Evolutionary conservation across 768 basidiomycete species (phyloP).

Genomic region (Suillus decipiens): DNA sequence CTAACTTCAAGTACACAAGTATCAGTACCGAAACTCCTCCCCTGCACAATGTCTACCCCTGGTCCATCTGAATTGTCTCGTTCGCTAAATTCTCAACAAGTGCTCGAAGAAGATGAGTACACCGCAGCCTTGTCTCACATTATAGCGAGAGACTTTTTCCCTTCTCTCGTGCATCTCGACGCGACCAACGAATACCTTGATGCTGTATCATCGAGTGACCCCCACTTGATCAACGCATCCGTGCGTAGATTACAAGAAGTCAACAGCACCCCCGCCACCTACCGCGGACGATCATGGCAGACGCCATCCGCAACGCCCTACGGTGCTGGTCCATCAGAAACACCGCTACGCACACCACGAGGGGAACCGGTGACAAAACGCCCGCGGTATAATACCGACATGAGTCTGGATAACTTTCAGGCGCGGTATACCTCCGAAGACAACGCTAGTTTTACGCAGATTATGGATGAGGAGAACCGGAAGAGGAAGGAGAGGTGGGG

Average conservation of each 20-base stretch:
- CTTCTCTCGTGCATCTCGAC: conserved; percentile 86
- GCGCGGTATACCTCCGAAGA: conserved; percentile 94
- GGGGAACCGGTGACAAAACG: conserved; percentile 56
- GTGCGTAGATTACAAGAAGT: conserved; percentile 73
- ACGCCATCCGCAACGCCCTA: conserved; percentile 71
- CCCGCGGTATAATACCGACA: conserved; percentile 54
- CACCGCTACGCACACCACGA: conserved; percentile 54
- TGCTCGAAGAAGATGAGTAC: conserved; percentile 94
- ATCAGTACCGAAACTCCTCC: background rate
- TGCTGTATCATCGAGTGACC: conserved; percentile 75
- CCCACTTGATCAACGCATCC: conserved; percentile 71
- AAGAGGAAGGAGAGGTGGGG: conserved; percentile 76
- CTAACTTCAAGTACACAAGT: background rate
- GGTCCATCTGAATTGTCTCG: conserved; percentile 37
- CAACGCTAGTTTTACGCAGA: conserved; percentile 94
- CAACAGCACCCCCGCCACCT: conserved; percentile 50
- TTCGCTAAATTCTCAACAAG: conserved; percentile 70
- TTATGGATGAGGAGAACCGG: conserved; percentile 87
- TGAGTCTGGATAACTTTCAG: conserved; percentile 87
- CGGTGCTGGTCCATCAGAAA: conserved; percentile 58
- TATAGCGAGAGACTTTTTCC: conserved; percentile 98
- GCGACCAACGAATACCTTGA: conserved; percentile 87
- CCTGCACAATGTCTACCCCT: conserved; percentile 32
- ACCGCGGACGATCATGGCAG: conserved; percentile 34
- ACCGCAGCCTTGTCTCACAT: conserved; percentile 87